A percentile compares a stretch with the other conserved stretches of the same genome.
phyloP scores from a whole-genome alignment of 2,329 filamentous ascomycete species.

The Claviceps paspali region DNA sequence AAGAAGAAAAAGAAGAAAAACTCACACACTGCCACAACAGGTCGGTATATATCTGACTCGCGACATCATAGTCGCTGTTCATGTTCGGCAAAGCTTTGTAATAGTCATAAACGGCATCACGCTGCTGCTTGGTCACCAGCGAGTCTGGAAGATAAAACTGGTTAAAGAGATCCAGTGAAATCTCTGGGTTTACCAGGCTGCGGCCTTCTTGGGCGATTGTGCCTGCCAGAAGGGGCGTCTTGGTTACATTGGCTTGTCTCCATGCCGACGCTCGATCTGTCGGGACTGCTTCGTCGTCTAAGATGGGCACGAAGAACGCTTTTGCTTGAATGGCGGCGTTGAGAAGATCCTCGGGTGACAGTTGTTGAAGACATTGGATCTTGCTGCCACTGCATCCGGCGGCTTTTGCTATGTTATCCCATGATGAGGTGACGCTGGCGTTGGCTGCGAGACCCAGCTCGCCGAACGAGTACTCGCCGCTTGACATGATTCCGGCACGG shows the following conservation, averaged over 20 bases:
- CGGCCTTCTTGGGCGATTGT: conserved; percentile 13
- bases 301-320: conserved; percentile 7
- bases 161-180: conserved; percentile 10
- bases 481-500: conserved; percentile 14
- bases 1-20: not conserved
- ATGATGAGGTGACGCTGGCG: conserved; percentile 4
- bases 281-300: conserved; percentile 10
- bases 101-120: conserved; percentile 7
- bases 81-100: conserved; percentile 8
- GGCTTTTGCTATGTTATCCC: conserved; percentile 7
- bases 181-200: conserved; percentile 10
- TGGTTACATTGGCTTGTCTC: conserved; percentile 7
- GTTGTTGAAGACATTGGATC: conserved; percentile 11
- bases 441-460: conserved; percentile 5
- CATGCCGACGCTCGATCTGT: conserved; percentile 9
- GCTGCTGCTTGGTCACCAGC: conserved; percentile 6
- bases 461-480: conserved; percentile 15
- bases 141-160: conserved; percentile 7
- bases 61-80: conserved; percentile 12
- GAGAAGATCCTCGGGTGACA: conserved; percentile 8
- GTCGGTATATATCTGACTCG: conserved; percentile 13
- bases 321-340: conserved; percentile 5
- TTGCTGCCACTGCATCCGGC: conserved; percentile 9
- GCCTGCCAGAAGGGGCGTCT: conserved; percentile 12
- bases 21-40: conserved; percentile 14